Evolutionary conservation across 192 early-diverging fungal species (phyloP).

Genomic region (Backusella morwellensis): DNA sequence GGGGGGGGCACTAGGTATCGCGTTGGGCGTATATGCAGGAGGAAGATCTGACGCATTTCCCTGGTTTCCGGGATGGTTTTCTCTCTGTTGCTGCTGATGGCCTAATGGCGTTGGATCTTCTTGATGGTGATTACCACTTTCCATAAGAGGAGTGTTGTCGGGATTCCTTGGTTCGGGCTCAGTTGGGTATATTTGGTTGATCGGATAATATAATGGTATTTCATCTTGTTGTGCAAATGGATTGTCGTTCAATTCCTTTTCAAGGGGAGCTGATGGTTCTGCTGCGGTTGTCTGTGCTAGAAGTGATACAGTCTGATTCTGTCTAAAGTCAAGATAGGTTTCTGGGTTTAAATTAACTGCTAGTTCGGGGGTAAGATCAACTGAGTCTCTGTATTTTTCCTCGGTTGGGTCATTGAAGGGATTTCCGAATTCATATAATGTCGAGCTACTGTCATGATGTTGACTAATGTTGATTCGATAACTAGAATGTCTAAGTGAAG

Average conservation of each 20-base stretch:
- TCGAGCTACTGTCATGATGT: neutral
- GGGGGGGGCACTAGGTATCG: neutral
- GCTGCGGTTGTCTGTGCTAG: neutral
- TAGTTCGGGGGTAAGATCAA: neutral
- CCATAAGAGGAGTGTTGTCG: neutral
- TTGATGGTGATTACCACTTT: neutral
- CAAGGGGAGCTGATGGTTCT: neutral
- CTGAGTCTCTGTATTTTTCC: neutral
- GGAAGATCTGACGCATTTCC: neutral
- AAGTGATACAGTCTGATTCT: neutral
- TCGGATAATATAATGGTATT: neutral
- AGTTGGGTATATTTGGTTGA: neutral
- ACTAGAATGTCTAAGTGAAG: neutral
- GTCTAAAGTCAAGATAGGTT: neutral
- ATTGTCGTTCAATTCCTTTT: neutral
- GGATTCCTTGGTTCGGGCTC: neutral
- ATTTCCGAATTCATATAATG: neutral
- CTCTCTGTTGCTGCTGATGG: neutral
- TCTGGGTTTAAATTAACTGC: neutral
- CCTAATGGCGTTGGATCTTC: neutral
- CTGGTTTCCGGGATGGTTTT: neutral
- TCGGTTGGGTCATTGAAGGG: neutral
- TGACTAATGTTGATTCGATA: neutral
- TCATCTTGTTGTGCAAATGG: neutral
- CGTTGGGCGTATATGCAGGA: neutral